Percentiles rank a stretch among this genome's conserved stretches.
phyloP scores from a whole-genome alignment of 768 basidiomycete genomes.

The Pleurotus tuber-regium region DNA sequence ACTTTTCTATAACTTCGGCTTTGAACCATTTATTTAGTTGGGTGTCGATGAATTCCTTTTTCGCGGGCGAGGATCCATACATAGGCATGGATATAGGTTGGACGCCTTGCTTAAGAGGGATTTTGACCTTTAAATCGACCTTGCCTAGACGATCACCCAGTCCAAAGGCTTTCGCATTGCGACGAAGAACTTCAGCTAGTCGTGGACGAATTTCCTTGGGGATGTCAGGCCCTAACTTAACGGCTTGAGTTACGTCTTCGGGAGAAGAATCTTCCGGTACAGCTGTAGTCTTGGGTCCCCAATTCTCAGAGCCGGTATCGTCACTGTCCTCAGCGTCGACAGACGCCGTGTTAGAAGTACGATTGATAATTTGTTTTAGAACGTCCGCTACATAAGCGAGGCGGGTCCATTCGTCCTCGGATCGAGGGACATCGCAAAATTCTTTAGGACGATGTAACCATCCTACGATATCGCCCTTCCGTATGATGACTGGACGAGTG shows the following conservation, averaged over 20 bases:
- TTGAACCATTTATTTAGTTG: constrained; percentile 30
- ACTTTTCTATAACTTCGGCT: constrained; percentile 36
- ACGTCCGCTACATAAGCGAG: constrained; percentile 4
- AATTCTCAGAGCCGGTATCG: constrained; percentile 2
- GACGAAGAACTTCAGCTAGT: constrained; percentile 16
- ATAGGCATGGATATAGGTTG: constrained; percentile 25
- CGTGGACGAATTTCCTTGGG: constrained; percentile 6
- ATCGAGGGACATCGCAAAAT: constrained; percentile 10
- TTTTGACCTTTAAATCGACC: constrained; percentile 20
- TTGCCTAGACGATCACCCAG: constrained; percentile 29
- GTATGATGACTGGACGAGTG: constrained; percentile 10
- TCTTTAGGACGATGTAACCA: constrained; percentile 5
- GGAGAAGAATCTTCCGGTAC: constrained; percentile 15
- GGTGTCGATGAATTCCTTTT: constrained; percentile 25
- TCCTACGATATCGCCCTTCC: constrained; percentile 15
- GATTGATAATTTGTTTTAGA: constrained; percentile 7
- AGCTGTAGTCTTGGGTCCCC: constrained; percentile 21
- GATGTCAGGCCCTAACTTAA: constrained; percentile 19
- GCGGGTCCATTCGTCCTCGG: background rate
- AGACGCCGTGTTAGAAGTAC: background rate
- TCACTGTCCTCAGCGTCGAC: background rate
- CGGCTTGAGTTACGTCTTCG: constrained; percentile 6
- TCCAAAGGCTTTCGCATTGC: constrained; percentile 24
- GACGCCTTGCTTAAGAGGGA: constrained; percentile 21
- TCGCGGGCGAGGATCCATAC: constrained; percentile 24